Conservation (phyloP, 1,284 basidiomycete genomes). For the Ganoderma lucidum region DNA sequence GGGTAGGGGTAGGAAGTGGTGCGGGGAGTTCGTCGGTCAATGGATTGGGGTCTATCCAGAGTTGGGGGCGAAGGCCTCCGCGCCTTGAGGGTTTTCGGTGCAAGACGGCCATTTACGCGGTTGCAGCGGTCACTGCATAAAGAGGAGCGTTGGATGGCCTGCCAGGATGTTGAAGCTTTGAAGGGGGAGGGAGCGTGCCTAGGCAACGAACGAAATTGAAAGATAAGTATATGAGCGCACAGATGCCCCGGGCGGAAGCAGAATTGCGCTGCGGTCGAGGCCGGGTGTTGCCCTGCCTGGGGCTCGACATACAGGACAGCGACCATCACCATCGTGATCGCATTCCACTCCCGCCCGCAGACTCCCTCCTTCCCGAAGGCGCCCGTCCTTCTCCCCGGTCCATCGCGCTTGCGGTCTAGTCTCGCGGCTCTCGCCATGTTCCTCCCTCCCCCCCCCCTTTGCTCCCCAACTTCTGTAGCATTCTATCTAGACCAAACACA, state of each 20-base stretch:
- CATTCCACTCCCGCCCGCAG: not conserved
- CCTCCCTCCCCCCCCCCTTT: not conserved
- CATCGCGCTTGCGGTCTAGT: not conserved
- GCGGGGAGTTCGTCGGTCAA: slow-evolving; percentile 31
- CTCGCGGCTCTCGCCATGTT: not conserved
- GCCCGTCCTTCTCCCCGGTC: not conserved
- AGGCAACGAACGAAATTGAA: slow-evolving; percentile 13
- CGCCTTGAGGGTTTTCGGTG: slow-evolving; percentile 28
- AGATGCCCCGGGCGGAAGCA: slow-evolving; percentile 16
- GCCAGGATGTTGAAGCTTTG: slow-evolving; percentile 9
- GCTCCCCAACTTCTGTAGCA: not conserved
- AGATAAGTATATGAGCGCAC: slow-evolving; percentile 4
- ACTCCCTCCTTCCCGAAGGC: not conserved
- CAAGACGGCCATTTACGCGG: slow-evolving; percentile 30
- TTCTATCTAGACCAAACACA: not conserved
- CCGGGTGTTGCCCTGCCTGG: slow-evolving; percentile 7
- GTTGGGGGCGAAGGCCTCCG: slow-evolving; percentile 44
- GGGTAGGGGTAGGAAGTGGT: slow-evolving; percentile 30
- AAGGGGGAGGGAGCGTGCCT: slow-evolving; percentile 17
- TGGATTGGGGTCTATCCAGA: slow-evolving; percentile 58
- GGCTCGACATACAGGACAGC: slow-evolving; percentile 14
- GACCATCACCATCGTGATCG: slow-evolving; percentile 35
- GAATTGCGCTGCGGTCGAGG: slow-evolving; percentile 20
- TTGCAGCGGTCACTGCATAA: slow-evolving; percentile 23
- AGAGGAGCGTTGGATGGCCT: slow-evolving; percentile 10